phyloP scores from a whole-genome alignment of 2,329 filamentous ascomycete genomes.

The Penicillium sp. region DNA sequence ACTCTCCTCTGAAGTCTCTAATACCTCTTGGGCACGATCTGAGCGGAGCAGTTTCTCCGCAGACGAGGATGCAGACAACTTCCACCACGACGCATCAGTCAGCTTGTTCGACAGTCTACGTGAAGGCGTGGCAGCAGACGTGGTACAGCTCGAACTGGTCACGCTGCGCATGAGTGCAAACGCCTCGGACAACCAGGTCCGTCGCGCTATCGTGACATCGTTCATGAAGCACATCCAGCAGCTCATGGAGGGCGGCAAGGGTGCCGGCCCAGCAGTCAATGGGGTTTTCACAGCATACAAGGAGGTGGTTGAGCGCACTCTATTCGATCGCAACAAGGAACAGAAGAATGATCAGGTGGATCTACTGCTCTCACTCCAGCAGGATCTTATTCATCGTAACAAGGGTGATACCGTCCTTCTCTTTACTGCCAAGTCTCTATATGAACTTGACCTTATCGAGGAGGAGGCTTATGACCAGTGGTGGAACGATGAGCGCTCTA shows the following conservation, averaged over 20 bases:
- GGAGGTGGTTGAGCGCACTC: conserved; percentile 57
- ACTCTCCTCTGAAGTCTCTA: conserved; percentile 55
- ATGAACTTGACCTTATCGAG: conserved; percentile 78
- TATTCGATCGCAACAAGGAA: conserved; percentile 55
- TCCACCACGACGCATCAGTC: conserved; percentile 82
- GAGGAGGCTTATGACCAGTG: conserved; percentile 85
- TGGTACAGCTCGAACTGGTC: conserved; percentile 91
- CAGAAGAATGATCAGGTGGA: conserved; percentile 73
- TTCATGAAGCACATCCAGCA: conserved; percentile 79
- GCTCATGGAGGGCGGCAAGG: conserved; percentile 58
- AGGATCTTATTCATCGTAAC: conserved; percentile 66
- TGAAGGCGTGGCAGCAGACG: conserved; percentile 68
- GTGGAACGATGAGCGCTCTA: conserved; percentile 76
- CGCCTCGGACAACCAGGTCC: conserved; percentile 84
- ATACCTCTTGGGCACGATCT: conserved; percentile 64
- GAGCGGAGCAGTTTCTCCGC: conserved; percentile 72
- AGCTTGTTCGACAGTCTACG: conserved; percentile 85
- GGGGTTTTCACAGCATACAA: conserved; percentile 63
- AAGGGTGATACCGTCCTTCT: conserved; percentile 69
- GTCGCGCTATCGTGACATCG: conserved; percentile 78
- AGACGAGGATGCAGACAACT: conserved; percentile 59
- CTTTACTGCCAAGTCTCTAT: conserved; percentile 78
- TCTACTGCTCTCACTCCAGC: conserved; percentile 77
- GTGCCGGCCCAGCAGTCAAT: conserved; percentile 64
- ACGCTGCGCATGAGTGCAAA: conserved; percentile 87